phyloP scores from a whole-genome alignment of 2,329 filamentous ascomycete species.

The Biscogniauxia sp. region DNA sequence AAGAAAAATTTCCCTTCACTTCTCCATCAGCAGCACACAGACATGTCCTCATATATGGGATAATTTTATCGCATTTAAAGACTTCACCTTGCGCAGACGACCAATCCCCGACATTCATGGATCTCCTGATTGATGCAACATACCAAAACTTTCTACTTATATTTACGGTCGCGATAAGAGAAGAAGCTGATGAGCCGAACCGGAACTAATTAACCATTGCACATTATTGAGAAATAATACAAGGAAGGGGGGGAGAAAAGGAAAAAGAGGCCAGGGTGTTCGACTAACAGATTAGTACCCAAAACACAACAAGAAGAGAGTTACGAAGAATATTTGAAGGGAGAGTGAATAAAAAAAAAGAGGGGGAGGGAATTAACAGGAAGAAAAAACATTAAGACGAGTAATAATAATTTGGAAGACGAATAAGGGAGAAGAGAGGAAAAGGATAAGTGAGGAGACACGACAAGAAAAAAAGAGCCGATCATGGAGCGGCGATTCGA shows the following conservation, averaged over 20 bases:
- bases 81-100: background rate
- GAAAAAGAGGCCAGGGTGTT: background rate
- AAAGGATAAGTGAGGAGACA: background rate
- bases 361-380: too few species aligned
- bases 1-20: background rate
- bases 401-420: background rate
- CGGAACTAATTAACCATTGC: constrained; percentile 1
- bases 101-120: background rate
- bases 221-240: background rate
- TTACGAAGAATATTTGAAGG: too few species aligned
- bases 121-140: background rate
- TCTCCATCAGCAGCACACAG: background rate
- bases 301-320: background rate
- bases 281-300: background rate
- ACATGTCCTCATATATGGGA: background rate
- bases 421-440: background rate
- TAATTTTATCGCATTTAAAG: constrained; percentile 2
- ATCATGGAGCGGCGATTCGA: constrained; percentile 16
- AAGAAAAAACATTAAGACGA: too few species aligned
- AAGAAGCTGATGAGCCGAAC: constrained; percentile 6
- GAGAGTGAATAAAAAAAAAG: background rate
- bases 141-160: background rate
- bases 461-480: background rate
- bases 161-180: background rate
- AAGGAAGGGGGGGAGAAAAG: background rate